A percentile compares a stretch with the other conserved stretches of the same genome.
Evolutionary conservation across 768 basidiomycete species (phyloP).

Genomic region (Lactifluus pinguis): DNA sequence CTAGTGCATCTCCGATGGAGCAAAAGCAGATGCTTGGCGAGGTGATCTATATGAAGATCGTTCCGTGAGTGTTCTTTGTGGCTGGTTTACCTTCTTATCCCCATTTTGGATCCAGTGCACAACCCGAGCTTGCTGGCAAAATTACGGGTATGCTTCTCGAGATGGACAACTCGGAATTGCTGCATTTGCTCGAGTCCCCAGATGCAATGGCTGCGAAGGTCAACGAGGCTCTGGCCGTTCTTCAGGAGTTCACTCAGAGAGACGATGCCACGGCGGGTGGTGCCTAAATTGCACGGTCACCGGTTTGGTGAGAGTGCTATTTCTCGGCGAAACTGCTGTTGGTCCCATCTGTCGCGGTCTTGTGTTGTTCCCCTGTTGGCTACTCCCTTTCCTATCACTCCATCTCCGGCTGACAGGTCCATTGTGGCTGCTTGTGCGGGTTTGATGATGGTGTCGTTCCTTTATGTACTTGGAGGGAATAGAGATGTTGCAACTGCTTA

Average conservation of each 20-base stretch:
- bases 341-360: conserved; percentile 28
- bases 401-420: conserved; percentile 29
- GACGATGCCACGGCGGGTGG: conserved; percentile 23
- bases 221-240: conserved; percentile 79
- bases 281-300: conserved; percentile 1
- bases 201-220: conserved; percentile 88
- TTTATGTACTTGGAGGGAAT: conserved; percentile 49
- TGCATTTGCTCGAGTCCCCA: conserved; percentile 75
- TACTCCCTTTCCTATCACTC: conserved; percentile 17
- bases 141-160: conserved; percentile 98
- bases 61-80: conserved; percentile 43
- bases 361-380: conserved; percentile 23
- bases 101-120: conserved; percentile 38
- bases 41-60: conserved; percentile 88
- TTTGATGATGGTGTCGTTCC: conserved; percentile 44
- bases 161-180: conserved; percentile 94
- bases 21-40: conserved; percentile 99
- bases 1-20: conserved; percentile 58
- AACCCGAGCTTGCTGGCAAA: conserved; percentile 95
- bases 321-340: conserved; percentile 24
- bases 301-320: not conserved
- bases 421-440: conserved; percentile 28
- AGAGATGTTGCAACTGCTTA: conserved; percentile 51
- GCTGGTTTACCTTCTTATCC: conserved; percentile 13
- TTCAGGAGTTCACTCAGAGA: conserved; percentile 69